Evolutionary conservation across 2,329 filamentous ascomycete species (phyloP).

Genomic region (Xylaria sp.): DNA sequence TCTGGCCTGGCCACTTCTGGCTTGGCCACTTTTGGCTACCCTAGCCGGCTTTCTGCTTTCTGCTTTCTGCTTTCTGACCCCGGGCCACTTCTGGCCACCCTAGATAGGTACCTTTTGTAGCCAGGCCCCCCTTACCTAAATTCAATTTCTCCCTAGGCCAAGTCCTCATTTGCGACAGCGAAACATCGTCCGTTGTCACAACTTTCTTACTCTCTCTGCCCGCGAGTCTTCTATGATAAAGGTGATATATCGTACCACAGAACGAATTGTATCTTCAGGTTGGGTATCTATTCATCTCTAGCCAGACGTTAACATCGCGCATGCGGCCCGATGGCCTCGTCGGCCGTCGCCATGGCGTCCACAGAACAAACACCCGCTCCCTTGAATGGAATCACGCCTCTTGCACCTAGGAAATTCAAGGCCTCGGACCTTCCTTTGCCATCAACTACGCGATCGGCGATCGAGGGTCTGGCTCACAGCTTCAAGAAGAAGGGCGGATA

Average conservation of each 20-base stretch:
- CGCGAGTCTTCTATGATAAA: background rate
- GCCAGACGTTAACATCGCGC: background rate
- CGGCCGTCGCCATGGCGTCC: constrained; percentile 36
- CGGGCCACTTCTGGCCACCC: too few species aligned
- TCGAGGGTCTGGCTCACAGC: constrained; percentile 76
- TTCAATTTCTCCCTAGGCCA: constrained; percentile 16
- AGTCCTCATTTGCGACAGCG: background rate
- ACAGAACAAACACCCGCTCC: constrained; percentile 38
- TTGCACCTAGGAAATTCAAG: constrained; percentile 62
- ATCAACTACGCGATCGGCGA: constrained; percentile 72
- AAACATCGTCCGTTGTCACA: background rate
- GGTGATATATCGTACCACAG: background rate
- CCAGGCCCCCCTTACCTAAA: background rate
- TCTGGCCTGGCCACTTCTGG: too few species aligned
- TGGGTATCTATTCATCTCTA: background rate
- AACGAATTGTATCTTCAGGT: background rate
- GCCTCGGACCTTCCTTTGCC: constrained; percentile 76
- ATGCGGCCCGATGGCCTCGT: constrained; percentile 35
- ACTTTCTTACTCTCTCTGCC: background rate
- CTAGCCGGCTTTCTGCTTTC: too few species aligned
- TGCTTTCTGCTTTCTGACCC: too few species aligned
- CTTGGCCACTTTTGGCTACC: too few species aligned
- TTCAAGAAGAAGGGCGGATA: constrained; percentile 90
- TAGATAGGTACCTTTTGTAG: background rate
- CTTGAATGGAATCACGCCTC: constrained; percentile 26